phyloP scores from a whole-genome alignment of 371 early-diverging fungal genomes.

The Mucor mucedo region DNA sequence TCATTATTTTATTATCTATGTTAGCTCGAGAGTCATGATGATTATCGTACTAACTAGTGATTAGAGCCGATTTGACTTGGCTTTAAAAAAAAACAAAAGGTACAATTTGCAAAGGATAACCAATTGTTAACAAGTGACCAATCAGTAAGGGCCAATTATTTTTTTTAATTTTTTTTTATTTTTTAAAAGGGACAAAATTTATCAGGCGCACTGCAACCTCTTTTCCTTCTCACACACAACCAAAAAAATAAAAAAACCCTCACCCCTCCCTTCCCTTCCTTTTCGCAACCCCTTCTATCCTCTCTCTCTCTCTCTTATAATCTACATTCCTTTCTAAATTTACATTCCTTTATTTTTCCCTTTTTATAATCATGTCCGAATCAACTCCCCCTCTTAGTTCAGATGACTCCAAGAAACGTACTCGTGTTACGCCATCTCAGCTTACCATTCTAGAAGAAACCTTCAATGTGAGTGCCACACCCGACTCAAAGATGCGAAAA shows the following conservation, averaged over 20 bases:
- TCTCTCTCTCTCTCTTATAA: constrained; percentile 7
- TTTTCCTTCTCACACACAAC: neutral
- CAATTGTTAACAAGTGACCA: too few relatives aligned
- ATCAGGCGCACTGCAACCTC: neutral
- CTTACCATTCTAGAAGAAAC: constrained; percentile 76
- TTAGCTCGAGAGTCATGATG: too few relatives aligned
- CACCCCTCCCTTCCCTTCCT: constrained; percentile 5
- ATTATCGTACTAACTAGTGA: too few relatives aligned
- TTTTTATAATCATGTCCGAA: constrained; percentile 19
- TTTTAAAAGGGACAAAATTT: neutral
- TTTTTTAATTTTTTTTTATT: neutral
- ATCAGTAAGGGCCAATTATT: neutral
- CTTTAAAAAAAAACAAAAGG: too few relatives aligned
- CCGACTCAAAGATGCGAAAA: constrained; percentile 84
- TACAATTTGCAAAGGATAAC: too few relatives aligned
- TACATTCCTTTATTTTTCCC: constrained; percentile 22
- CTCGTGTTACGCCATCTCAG: constrained; percentile 77
- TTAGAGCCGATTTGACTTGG: too few relatives aligned
- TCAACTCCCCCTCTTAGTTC: constrained; percentile 14
- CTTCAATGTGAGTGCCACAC: constrained; percentile 70
- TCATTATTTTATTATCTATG: too few relatives aligned
- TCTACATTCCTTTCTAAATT: constrained; percentile 3
- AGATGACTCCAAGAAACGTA: constrained; percentile 62
- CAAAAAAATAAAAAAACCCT: neutral
- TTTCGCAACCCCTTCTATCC: constrained; percentile 11